Base-by-base conservation (phyloP, 352 stramenopile species). In the Hyaloperonospora arabidopsidis region DNA sequence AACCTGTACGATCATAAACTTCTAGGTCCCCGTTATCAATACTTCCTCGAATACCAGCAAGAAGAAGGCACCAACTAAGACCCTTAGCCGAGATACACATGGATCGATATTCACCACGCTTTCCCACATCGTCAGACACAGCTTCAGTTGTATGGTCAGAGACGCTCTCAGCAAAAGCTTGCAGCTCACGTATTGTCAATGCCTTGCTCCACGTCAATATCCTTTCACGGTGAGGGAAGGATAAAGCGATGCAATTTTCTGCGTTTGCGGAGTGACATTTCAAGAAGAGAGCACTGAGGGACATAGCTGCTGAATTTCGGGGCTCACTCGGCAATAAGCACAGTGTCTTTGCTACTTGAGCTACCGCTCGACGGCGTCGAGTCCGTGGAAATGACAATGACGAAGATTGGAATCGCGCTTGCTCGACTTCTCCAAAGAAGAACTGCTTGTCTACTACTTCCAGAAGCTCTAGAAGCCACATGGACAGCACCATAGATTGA, bases 391-490 rank as follows among this genome's bases (percentile, higher is more conserved):
- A 80, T 5, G 56, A 54, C 35, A 74, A 12, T 1, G 38, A 14
- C 32, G 45, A 36, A 14, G 22, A 17, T 21, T 13, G 23, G 22
- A 12, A 32, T 3, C 25, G 17, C 6, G 44, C 32, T 32, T 57
- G 17, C 0, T 23, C 46, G 23, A 67, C 59, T 48, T 45, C 49
- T 22, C 46, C 46, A 46, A 84, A 79, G 5, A 48, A 44, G 41
- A 84, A 80, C 35, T 84, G 76, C 18, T 52, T 29, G 45, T 61
- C 54, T 29, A 84, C 35, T 25, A 59, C 23, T 36, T 82, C 61
- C 2, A 79, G 50, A 10, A 76, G 35, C 13, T 74, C 51, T 41
- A 74, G 23, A 23, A 74, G 49, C 67, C 67, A 72, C 59, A 74
- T 63, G 1, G 67, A 72, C 2, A 74, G 46, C 19, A 52, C 28